Evolutionary conservation across 1,284 basidiomycete species (phyloP).

Genomic region (Xerocomus amazonicus): DNA sequence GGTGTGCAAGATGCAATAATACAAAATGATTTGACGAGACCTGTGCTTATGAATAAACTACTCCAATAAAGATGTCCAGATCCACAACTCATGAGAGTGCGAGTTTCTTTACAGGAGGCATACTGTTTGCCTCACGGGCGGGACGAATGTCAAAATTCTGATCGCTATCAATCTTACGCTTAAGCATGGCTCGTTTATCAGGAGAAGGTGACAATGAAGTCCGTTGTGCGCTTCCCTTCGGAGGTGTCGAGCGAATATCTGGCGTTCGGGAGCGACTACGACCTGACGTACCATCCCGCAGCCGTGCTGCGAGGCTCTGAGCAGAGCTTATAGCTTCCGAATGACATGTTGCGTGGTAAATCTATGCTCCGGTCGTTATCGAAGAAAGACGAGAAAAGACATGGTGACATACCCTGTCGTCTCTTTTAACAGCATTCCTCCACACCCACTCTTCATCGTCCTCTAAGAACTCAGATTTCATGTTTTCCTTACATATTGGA

Average conservation of each 20-base stretch:
- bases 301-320: slow-evolving; percentile 58
- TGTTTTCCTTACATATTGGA: slow-evolving; percentile 93
- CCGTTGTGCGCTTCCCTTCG: slow-evolving; percentile 31
- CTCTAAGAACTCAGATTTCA: slow-evolving; percentile 92
- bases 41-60: slow-evolving; percentile 34
- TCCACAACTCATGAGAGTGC: slow-evolving; percentile 36
- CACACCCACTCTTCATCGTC: slow-evolving; percentile 99
- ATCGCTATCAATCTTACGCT: slow-evolving; percentile 65
- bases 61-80: slow-evolving; percentile 31
- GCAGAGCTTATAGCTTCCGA: slow-evolving; percentile 69
- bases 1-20: slow-evolving; percentile 21
- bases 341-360: slow-evolving; percentile 91
- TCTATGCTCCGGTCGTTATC: slow-evolving; percentile 37
- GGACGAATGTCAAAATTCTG: slow-evolving; percentile 28
- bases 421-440: slow-evolving; percentile 84
- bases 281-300: slow-evolving; percentile 54
- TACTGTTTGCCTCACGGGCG: slow-evolving; percentile 38
- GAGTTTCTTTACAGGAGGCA: slow-evolving; percentile 58
- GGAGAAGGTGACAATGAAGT: slow-evolving; percentile 46
- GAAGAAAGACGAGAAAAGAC: slow-evolving; percentile 1
- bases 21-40: slow-evolving; percentile 22
- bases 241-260: slow-evolving; percentile 51
- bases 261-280: slow-evolving; percentile 72
- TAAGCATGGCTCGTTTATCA: slow-evolving; percentile 50
- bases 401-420: slow-evolving; percentile 64